Evolutionary conservation across 108 stramenopile species (phyloP).

Genomic region (Fragilaria crotonensis): DNA sequence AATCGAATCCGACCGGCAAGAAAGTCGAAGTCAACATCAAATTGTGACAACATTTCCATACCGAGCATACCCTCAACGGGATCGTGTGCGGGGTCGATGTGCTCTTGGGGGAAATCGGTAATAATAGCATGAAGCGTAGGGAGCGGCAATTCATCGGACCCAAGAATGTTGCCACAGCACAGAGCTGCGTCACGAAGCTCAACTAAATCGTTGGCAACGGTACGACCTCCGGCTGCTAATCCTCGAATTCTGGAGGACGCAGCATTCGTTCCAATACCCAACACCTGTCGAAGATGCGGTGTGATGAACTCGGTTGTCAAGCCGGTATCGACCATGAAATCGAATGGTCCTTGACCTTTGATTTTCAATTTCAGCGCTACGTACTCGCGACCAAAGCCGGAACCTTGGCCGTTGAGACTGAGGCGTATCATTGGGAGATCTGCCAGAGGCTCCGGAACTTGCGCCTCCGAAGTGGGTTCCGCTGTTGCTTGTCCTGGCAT

Average conservation of each 20-base stretch:
- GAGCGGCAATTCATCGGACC: conserved; percentile 17
- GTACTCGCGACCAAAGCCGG: conserved; percentile 63
- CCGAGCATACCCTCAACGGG: conserved; percentile 81
- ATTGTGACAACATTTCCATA: conserved; percentile 60
- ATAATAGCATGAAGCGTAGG: conserved; percentile 61
- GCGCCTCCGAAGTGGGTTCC: not conserved
- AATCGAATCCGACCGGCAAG: conserved; percentile 48
- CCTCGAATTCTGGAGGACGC: conserved; percentile 21
- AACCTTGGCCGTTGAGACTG: conserved; percentile 31
- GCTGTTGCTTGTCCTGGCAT: not conserved
- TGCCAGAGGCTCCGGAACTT: conserved; percentile 9
- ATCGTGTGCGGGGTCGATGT: conserved; percentile 70
- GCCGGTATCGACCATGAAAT: conserved; percentile 79
- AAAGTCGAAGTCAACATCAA: conserved; percentile 79
- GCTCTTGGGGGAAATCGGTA: conserved; percentile 74
- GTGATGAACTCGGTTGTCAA: conserved; percentile 75
- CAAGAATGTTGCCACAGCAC: conserved; percentile 33
- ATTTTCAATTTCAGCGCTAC: conserved; percentile 52
- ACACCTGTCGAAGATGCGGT: conserved; percentile 47
- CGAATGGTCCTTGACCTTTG: conserved; percentile 57
- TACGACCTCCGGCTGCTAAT: conserved; percentile 43
- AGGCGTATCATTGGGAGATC: conserved; percentile 53
- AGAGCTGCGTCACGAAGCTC: conserved; percentile 45
- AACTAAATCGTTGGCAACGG: conserved; percentile 23
- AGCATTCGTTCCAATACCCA: conserved; percentile 28